Conservation (phyloP, 164 flowering plant species). For the Annona cherimola region DNA sequence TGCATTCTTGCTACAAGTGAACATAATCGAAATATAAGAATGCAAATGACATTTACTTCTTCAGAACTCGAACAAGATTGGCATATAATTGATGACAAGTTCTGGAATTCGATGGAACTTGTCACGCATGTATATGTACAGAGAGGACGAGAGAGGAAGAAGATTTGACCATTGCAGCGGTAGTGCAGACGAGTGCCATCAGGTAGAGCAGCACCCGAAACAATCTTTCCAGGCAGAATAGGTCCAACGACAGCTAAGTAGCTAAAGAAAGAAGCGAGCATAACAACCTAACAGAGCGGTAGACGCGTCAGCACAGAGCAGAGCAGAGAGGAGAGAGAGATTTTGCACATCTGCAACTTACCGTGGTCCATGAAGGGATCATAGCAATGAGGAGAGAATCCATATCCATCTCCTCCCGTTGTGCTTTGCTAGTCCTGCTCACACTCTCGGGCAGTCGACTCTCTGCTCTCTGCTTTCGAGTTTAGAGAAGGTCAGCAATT, state of each 20-base stretch:
- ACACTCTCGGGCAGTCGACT: no score
- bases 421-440: neutral
- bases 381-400: slow-evolving; percentile 27
- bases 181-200: slow-evolving; percentile 78
- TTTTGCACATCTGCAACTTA: slow-evolving; percentile 20
- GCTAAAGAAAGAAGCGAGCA: slow-evolving; percentile 45
- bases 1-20: no score
- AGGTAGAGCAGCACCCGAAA: slow-evolving; percentile 57
- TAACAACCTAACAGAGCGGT: slow-evolving; percentile 32
- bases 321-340: neutral
- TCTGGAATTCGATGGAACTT: no score
- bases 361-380: slow-evolving; percentile 59
- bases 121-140: no score
- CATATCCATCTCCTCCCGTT: neutral
- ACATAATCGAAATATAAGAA: no score
- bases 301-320: neutral
- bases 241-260: slow-evolving; percentile 69
- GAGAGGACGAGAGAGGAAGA: neutral
- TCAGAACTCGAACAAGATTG: no score
- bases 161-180: slow-evolving; percentile 70
- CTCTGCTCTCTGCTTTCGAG: no score
- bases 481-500: no score
- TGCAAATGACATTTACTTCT: no score
- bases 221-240: slow-evolving; percentile 63
- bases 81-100: no score